These are phyloP conservation scores for Tritrichomonas foetus DNA, from an alignment of 208 protist genomes.

Conservation along the genomic window DNA sequence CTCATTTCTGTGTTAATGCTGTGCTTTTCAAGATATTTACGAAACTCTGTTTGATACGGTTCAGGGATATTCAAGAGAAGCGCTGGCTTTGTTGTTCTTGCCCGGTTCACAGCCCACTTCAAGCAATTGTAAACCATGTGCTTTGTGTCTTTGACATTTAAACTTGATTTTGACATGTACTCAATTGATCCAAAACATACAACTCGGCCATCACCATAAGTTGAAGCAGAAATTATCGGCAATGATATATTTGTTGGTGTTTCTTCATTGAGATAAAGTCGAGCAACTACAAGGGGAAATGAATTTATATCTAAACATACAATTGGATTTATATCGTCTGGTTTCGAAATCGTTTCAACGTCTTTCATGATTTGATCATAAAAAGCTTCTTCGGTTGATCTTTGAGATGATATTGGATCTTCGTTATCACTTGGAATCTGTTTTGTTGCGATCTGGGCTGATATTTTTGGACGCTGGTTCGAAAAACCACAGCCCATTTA, in stretches of 20 bases:
- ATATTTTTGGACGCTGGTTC: no score
- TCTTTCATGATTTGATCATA: no score
- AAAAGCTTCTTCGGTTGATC: no score
- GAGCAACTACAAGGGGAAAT: neutral
- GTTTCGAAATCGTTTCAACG: no score
- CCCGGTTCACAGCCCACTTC: neutral
- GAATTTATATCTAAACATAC: neutral
- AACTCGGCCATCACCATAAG: neutral
- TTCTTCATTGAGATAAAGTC: neutral
- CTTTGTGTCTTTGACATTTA: neutral
- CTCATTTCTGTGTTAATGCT: neutral
- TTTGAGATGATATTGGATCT: no score
- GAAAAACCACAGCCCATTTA: no score
- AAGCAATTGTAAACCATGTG: neutral
- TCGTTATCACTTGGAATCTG: no score
- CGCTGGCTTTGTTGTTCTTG: neutral
- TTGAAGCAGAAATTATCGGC: neutral
- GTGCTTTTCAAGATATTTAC: neutral
- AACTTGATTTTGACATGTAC: neutral
- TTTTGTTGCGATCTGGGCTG: no score
- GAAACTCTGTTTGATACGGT: neutral
- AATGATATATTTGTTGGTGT: neutral
- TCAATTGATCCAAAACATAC: neutral
- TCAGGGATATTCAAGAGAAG: neutral
- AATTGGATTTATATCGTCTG: no score